phyloP scores from a whole-genome alignment of 2,329 filamentous ascomycete genomes.

The Diplodia seriata region DNA sequence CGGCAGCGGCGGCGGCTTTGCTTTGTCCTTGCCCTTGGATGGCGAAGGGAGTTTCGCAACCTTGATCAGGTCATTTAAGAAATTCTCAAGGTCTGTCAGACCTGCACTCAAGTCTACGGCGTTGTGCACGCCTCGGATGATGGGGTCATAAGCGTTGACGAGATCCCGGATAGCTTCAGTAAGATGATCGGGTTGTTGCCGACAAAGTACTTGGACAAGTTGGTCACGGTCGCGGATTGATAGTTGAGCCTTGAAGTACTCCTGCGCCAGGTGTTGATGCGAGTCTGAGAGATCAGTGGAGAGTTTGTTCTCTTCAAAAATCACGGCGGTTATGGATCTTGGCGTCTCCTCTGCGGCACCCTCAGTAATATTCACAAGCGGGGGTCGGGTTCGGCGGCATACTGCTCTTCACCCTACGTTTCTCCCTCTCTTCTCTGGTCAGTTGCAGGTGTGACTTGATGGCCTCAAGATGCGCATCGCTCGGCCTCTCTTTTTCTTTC shows the following conservation, averaged over 20 bases:
- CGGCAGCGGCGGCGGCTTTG: conserved; percentile 54
- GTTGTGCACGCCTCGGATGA: conserved; percentile 75
- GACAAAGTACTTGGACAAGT: conserved; percentile 71
- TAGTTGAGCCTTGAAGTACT: conserved; percentile 74
- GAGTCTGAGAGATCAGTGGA: conserved; percentile 61
- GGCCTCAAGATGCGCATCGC: conserved; percentile 66
- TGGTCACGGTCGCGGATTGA: conserved; percentile 76
- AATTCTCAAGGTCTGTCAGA: conserved; percentile 69
- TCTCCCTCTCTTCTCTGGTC: conserved; percentile 64
- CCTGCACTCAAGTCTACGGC: conserved; percentile 74
- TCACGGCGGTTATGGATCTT: conserved; percentile 70
- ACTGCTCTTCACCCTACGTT: conserved; percentile 63
- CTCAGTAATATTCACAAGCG: conserved; percentile 36
- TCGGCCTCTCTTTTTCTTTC: conserved; percentile 58
- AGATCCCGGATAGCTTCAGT: conserved; percentile 70
- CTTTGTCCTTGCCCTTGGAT: conserved; percentile 39
- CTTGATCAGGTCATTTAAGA: conserved; percentile 75
- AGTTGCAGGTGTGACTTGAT: conserved; percentile 66
- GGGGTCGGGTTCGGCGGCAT: conserved; percentile 32
- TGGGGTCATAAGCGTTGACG: conserved; percentile 73
- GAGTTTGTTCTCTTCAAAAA: conserved; percentile 61
- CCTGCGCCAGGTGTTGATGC: conserved; percentile 69
- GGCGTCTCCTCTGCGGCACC: conserved; percentile 41
- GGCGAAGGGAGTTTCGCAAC: conserved; percentile 50
- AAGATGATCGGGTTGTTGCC: conserved; percentile 73